These are phyloP conservation scores for Penicillium longicatenatum DNA, from an alignment of 495 filamentous ascomycete genomes.

Conservation along the genomic window DNA sequence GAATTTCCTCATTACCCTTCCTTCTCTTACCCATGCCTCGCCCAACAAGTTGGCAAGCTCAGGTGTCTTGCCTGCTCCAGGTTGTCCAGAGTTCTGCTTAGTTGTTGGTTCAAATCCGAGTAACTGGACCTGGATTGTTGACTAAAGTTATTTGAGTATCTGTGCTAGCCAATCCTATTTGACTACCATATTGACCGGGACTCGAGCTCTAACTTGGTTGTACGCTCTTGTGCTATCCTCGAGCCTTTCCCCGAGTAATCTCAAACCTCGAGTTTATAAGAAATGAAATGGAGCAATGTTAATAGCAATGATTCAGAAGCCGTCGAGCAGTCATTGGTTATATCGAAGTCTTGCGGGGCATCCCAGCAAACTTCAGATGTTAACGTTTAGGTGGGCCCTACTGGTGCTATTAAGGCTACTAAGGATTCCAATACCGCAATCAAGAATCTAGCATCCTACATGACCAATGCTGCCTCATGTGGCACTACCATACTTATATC, in stretches of 20 bases:
- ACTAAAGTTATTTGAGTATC: background rate
- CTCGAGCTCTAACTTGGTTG: background rate
- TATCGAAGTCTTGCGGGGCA: background rate
- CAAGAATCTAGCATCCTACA: slow-evolving; percentile 6
- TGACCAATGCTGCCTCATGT: slow-evolving; percentile 9
- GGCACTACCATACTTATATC: background rate
- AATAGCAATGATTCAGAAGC: background rate
- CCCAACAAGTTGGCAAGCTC: background rate
- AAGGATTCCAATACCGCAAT: background rate
- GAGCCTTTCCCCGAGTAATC: background rate
- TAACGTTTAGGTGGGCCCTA: background rate
- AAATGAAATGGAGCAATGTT: slow-evolving; percentile 1
- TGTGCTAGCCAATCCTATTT: slow-evolving; percentile 5
- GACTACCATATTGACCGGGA: background rate
- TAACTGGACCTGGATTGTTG: slow-evolving; percentile 3
- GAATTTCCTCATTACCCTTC: background rate
- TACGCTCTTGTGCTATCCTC: background rate
- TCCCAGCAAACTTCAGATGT: background rate
- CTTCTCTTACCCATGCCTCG: slow-evolving; percentile 1
- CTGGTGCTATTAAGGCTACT: background rate
- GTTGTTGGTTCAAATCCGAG: background rate
- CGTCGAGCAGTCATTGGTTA: background rate
- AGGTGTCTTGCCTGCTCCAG: background rate
- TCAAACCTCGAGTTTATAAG: background rate
- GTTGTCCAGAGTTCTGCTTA: slow-evolving; percentile 1